These are phyloP conservation scores for Hypoxylon rubiginosum DNA, from an alignment of 2,329 filamentous ascomycete genomes.

Conservation along the genomic window DNA sequence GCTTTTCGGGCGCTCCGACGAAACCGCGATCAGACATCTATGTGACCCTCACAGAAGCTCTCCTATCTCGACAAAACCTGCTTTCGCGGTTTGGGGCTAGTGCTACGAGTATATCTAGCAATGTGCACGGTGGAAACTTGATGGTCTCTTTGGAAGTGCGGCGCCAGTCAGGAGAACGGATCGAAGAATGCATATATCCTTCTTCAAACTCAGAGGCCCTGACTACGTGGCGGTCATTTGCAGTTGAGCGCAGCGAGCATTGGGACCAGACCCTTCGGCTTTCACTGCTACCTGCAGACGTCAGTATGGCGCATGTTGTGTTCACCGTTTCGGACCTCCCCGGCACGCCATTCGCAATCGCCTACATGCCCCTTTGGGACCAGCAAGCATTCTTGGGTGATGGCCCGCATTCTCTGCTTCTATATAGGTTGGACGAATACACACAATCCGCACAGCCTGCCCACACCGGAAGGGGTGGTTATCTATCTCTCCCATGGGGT, in stretches of 20 bases:
- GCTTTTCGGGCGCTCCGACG: conserved; percentile 91
- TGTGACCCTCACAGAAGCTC: conserved; percentile 82
- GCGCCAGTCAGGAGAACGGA: conserved; percentile 79
- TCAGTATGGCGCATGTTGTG: conserved; percentile 85
- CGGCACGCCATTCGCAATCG: conserved; percentile 88
- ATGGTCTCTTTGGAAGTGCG: conserved; percentile 93
- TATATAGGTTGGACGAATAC: conserved; percentile 93
- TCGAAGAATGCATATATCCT: conserved; percentile 89
- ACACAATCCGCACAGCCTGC: conserved; percentile 77
- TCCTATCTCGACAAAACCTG: conserved; percentile 81
- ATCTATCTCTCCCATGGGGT: conserved; percentile 86
- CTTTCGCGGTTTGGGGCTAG: conserved; percentile 79
- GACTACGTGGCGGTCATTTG: conserved; percentile 90
- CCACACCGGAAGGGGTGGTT: conserved; percentile 82
- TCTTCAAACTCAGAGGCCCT: conserved; percentile 83
- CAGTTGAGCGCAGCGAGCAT: conserved; percentile 80
- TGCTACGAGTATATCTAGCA: conserved; percentile 76
- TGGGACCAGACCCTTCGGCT: conserved; percentile 94
- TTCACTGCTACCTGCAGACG: conserved; percentile 82
- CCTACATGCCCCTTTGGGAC: conserved; percentile 95
- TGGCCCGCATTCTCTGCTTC: conserved; percentile 81
- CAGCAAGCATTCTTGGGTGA: conserved; percentile 90
- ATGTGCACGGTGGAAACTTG: conserved; percentile 77
- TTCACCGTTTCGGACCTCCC: conserved; percentile 91
- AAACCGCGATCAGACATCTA: conserved; percentile 95